Evolutionary conservation across 2,329 filamentous ascomycete species (phyloP).

Genomic region (Aspergillus niger): DNA sequence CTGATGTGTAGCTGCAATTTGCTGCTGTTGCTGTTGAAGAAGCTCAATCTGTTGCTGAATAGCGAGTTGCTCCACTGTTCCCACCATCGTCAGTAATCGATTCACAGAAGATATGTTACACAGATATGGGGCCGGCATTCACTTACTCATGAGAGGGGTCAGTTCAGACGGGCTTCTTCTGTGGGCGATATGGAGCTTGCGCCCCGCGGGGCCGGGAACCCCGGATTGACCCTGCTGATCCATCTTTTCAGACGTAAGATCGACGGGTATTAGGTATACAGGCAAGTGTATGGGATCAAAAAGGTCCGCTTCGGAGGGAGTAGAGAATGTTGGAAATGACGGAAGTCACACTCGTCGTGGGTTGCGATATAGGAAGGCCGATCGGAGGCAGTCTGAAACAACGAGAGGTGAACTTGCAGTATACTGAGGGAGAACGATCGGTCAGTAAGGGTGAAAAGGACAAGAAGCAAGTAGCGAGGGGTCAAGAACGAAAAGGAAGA

Average conservation of each 20-base stretch:
- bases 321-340: conserved; percentile 30
- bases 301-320: conserved; percentile 18
- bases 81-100: conserved; percentile 21
- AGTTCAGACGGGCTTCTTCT: conserved; percentile 95
- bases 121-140: conserved; percentile 33
- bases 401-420: conserved; percentile 23
- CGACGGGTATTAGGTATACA: conserved; percentile 15
- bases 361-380: conserved; percentile 29
- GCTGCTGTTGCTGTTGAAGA: conserved; percentile 95
- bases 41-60: conserved; percentile 98
- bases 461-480: conserved; percentile 3
- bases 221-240: conserved; percentile 63
- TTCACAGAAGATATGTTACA: conserved; percentile 37
- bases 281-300: conserved; percentile 18
- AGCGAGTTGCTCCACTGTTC: conserved; percentile 88
- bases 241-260: conserved; percentile 51
- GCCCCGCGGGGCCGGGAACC: conserved; percentile 72
- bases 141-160: conserved; percentile 94
- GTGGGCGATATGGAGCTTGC: conserved; percentile 95
- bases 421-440: conserved; percentile 21
- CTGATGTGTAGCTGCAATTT: conserved; percentile 93
- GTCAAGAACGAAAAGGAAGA: conserved; percentile 4
- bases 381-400: conserved; percentile 29
- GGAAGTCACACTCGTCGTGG: conserved; percentile 29
- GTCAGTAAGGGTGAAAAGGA: conserved; percentile 20